Conservation (phyloP, 2,329 filamentous ascomycete species). For the Sporothrix brasiliensis region DNA sequence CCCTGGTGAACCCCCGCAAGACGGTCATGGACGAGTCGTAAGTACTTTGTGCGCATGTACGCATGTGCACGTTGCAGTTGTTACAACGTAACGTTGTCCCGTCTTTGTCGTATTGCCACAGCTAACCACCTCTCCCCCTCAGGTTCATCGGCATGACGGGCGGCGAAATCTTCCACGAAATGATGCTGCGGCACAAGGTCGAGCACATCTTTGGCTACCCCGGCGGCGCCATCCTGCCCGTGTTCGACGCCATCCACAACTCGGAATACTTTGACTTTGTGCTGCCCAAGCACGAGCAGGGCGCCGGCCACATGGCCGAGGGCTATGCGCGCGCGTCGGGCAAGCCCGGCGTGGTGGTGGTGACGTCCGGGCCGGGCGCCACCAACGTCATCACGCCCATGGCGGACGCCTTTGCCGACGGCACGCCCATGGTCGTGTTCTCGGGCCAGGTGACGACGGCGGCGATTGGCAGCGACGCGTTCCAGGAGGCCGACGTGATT, state of each 20-base stretch:
- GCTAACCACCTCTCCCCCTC: background rate
- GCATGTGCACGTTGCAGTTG: too few species aligned
- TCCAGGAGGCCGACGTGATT: slow-evolving; percentile 94
- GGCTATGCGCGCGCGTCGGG: slow-evolving; percentile 93
- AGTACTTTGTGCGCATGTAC: slow-evolving; percentile 42
- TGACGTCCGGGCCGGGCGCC: slow-evolving; percentile 93
- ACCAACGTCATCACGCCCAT: slow-evolving; percentile 97
- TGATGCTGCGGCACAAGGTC: slow-evolving; percentile 92
- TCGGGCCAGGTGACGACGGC: slow-evolving; percentile 87
- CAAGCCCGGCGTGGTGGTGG: slow-evolving; percentile 91
- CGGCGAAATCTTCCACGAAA: slow-evolving; percentile 97
- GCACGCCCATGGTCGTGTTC: slow-evolving; percentile 95
- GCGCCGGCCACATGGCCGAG: slow-evolving; percentile 97
- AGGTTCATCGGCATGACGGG: slow-evolving; percentile 93
- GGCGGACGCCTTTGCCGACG: slow-evolving; percentile 93
- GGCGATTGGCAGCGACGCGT: slow-evolving; percentile 91
- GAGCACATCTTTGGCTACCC: slow-evolving; percentile 95
- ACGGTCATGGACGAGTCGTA: slow-evolving; percentile 81
- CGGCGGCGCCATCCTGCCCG: slow-evolving; percentile 92
- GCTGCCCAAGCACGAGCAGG: slow-evolving; percentile 94
- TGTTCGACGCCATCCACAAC: slow-evolving; percentile 99
- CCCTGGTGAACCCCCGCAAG: slow-evolving; percentile 62
- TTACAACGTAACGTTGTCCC: too few species aligned
- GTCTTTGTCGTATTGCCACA: too few species aligned
- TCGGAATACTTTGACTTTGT: slow-evolving; percentile 96